Evolutionary conservation across 495 filamentous ascomycete species (phyloP).

Genomic region (Xylaria grammica): DNA sequence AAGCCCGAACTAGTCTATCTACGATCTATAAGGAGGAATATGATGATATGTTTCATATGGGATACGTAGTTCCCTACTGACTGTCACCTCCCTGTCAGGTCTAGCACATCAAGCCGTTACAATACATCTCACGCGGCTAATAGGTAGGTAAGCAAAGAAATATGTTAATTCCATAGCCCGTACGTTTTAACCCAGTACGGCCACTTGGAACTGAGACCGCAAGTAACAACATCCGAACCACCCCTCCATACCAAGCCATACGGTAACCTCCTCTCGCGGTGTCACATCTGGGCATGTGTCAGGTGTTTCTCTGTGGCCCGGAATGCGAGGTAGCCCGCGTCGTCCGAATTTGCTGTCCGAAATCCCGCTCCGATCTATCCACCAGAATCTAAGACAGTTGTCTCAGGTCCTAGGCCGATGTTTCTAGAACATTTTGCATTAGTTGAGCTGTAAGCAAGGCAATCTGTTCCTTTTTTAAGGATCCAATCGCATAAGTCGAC

Average conservation of each 20-base stretch:
- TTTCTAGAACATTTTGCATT: background rate
- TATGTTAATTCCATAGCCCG: background rate
- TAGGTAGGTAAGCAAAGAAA: background rate
- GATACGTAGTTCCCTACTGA: too few relatives aligned
- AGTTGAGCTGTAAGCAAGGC: too few relatives aligned
- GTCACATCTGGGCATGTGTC: constrained; percentile 2
- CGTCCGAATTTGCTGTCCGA: too few relatives aligned
- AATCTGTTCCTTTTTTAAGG: background rate
- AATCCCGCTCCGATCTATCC: too few relatives aligned
- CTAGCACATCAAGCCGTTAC: too few relatives aligned
- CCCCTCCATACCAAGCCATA: background rate
- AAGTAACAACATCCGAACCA: background rate
- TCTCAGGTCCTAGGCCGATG: background rate
- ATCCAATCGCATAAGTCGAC: constrained; percentile 7
- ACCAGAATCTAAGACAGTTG: background rate
- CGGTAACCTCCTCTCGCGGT: background rate
- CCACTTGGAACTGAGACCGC: background rate
- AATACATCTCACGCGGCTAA: too few relatives aligned
- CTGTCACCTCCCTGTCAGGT: too few relatives aligned
- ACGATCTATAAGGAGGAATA: too few relatives aligned
- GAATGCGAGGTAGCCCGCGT: too few relatives aligned
- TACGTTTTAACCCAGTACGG: background rate
- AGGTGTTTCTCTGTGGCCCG: background rate
- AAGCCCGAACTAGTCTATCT: too few relatives aligned
- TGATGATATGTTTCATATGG: constrained; percentile 1